Conservation (phyloP, 805 yeast genomes). For the Zygosaccharomyces bisporus region DNA sequence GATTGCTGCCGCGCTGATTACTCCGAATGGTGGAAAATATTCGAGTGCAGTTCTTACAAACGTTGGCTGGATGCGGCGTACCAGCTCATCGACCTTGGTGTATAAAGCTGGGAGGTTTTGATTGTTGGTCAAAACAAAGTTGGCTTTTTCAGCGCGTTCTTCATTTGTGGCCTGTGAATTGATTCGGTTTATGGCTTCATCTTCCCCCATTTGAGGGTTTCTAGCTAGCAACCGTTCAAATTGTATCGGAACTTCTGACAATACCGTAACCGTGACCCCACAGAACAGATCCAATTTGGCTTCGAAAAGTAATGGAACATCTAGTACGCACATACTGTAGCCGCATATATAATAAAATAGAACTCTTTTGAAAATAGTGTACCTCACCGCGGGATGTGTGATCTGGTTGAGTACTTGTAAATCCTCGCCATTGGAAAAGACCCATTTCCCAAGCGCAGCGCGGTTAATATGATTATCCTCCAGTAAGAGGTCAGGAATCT, state of each 20-base stretch:
- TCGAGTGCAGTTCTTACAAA: slow-evolving; percentile 31
- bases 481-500: slow-evolving; percentile 45
- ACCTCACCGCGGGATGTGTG: slow-evolving; percentile 81
- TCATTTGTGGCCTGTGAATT: slow-evolving; percentile 68
- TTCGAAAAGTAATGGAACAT: slow-evolving; percentile 89
- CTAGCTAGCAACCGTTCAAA: slow-evolving; percentile 58
- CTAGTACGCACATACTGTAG: slow-evolving; percentile 63
- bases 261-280: slow-evolving; percentile 64
- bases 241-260: slow-evolving; percentile 58
- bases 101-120: slow-evolving; percentile 43
- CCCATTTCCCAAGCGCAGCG: slow-evolving; percentile 68
- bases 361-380: slow-evolving; percentile 56
- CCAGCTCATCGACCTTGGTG: slow-evolving; percentile 40
- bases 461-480: slow-evolving; percentile 54
- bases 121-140: slow-evolving; percentile 64
- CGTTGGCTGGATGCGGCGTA: slow-evolving; percentile 41
- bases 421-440: slow-evolving; percentile 64
- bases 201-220: slow-evolving; percentile 59
- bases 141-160: slow-evolving; percentile 57
- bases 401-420: slow-evolving; percentile 62
- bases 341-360: slow-evolving; percentile 56
- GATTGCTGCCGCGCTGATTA: slow-evolving; percentile 32
- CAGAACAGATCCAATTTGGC: slow-evolving; percentile 66
- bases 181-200: slow-evolving; percentile 72
- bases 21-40: slow-evolving; percentile 43